Evolutionary conservation across 2,329 filamentous ascomycete genomes (phyloP).

Genomic region (Bipolaris sorokiniana): DNA sequence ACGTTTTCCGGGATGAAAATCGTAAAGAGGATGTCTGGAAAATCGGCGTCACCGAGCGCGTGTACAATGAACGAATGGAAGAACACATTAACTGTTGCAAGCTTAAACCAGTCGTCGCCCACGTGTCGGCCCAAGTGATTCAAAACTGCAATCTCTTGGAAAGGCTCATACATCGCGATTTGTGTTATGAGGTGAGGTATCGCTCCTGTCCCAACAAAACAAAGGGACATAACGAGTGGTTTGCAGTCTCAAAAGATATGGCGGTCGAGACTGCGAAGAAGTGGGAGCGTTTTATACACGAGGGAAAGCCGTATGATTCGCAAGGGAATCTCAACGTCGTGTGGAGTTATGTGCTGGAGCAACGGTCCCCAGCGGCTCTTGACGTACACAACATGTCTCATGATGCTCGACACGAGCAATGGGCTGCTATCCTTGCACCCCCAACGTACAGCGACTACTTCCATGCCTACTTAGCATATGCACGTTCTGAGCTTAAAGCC

Average conservation of each 20-base stretch:
- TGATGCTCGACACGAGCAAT: constrained; percentile 11
- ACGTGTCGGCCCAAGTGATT: constrained; percentile 1
- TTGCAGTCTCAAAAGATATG: constrained; percentile 6
- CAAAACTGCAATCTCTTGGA: constrained; percentile 7
- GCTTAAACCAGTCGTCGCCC: neutral
- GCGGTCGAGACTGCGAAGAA: constrained; percentile 14
- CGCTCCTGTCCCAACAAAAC: constrained; percentile 2
- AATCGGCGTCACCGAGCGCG: constrained; percentile 14
- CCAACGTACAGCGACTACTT: constrained; percentile 10
- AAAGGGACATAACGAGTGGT: constrained; percentile 20
- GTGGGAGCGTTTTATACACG: constrained; percentile 20
- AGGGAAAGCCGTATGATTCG: constrained; percentile 18
- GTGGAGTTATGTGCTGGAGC: constrained; percentile 17
- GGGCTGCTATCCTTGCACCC: constrained; percentile 11
- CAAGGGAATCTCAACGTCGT: constrained; percentile 7
- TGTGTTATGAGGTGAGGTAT: neutral
- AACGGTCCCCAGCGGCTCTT: neutral
- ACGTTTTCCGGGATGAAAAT: constrained; percentile 6
- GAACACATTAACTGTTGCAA: constrained; percentile 9
- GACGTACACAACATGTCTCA: neutral
- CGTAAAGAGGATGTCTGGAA: constrained; percentile 5
- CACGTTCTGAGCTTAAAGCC: neutral
- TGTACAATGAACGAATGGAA: constrained; percentile 1
- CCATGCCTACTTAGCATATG: neutral
- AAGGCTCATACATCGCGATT: constrained; percentile 9